Evolutionary conservation across 352 stramenopile genomes (phyloP), one percentile per base, ranked within the genome.

Genomic region (Globisporangium heterothallicum): DNA sequence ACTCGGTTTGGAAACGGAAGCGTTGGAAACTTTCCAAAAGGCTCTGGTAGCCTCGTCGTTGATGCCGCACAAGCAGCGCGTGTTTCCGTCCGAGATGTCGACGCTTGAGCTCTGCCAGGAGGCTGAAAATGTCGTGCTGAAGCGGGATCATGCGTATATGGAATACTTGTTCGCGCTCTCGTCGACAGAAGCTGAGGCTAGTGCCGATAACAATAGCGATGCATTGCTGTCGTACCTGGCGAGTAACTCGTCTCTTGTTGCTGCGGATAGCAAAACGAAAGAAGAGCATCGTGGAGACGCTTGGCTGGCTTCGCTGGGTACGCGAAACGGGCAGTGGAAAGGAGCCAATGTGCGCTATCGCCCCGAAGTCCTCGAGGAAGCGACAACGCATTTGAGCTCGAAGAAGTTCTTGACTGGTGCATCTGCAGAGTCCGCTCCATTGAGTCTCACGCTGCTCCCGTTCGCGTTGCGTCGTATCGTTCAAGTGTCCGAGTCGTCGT

Each of bases 31-130:
- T 13, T 81, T 91, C 32, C 25, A 66, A 0, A 13, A 22, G 1
- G 70, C 79, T 6, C 74, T 87, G 10, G 24, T 52, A 2, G 26
- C 35, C 30, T 77, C 57, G 4, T 43, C 44, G 16, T 30, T 51
- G 19, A 50, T 59, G 16, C 48, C 48, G 24, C 57, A 64, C 21
- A 49, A 53, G 18, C 65, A 86, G 34, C 64, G 74, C 43, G 64
- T 78, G 18, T 60, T 84, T 22, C 58, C 59, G 2, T 44, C 42
- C 16, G 50, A 50, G 16, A 58, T 61, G 1, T 77, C 78, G 41
- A 87, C 78, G 16, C 71, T 84, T 27, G 59, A 69, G 25, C 42
- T 92, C 25, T 92, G 78, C 35, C 74, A 89, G 42, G 63, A 68
- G 22, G 68, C 72, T 2, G 74, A 87, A 22, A 66, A 14, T 2